phyloP scores from a whole-genome alignment of 371 early-diverging fungal genomes.

The Lichtheimia corymbifera region DNA sequence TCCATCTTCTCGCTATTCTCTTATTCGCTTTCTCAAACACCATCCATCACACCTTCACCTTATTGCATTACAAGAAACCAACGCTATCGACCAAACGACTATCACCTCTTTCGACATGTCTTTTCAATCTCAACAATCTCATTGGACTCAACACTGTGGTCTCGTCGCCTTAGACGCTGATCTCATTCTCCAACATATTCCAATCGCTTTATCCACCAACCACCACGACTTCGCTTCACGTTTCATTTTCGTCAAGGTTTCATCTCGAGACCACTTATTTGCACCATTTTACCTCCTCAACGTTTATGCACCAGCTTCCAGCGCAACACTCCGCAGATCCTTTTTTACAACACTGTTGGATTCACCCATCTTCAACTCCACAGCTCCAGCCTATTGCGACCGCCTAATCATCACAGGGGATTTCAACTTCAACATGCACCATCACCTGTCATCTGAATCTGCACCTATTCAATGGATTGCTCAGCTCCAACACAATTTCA shows the following conservation, averaged over 20 bases:
- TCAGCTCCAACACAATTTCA: not conserved
- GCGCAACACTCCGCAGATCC: not conserved
- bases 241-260: too few relatives aligned
- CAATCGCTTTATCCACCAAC: conserved; percentile 1
- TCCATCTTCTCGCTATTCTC: too few relatives aligned
- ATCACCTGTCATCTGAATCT: not conserved
- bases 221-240: too few relatives aligned
- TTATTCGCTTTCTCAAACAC: too few relatives aligned
- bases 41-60: not conserved
- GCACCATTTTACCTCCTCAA: too few relatives aligned
- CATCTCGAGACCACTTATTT: too few relatives aligned
- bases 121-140: not conserved
- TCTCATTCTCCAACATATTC: not conserved
- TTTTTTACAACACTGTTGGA: not conserved
- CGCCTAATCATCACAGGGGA: conserved; percentile 9
- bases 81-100: not conserved
- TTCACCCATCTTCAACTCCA: not conserved
- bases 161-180: conserved; percentile 6
- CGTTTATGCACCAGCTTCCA: conserved; percentile 11
- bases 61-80: conserved; percentile 9
- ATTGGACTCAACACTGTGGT: conserved; percentile 10
- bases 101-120: not conserved
- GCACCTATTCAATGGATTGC: not conserved
- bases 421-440: conserved; percentile 9
- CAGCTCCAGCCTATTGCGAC: not conserved